Base-by-base conservation (phyloP, 169 alveolate genomes). In the Eimeria tenella region DNA sequence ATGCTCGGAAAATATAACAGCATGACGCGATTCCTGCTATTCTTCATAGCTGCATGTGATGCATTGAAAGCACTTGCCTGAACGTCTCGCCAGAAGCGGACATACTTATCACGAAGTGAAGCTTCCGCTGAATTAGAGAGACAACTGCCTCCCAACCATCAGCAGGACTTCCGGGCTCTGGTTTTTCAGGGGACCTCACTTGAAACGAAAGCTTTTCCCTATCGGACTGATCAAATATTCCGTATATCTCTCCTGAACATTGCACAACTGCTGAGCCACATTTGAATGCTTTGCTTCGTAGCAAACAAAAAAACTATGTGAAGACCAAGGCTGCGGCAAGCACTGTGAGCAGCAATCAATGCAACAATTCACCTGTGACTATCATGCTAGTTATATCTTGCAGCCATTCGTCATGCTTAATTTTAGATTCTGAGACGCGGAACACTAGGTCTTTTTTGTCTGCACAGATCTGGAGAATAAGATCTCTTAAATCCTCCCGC, bases 1-100 rank as follows among this genome's bases (percentile, higher is more conserved):
- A 31, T 31, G 42, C 42, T 31, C 42, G 2, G 42, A 31, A 31
- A 31, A 31, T 31, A 31, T 31, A 31, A 31, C 42, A 31, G 2
- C 42, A 31, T 31, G 42, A 31, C 42, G 42, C 42, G 42, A 31
- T 31, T 31, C 2, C 42, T 31, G 42, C 42, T 31, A 31, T 1
- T 31, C 2, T 31, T 2, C 42, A 31, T 31, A 31, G 42, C 42
- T 52, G 1, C 21, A 4, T 6, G 49, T 50, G 65, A 7, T 19
- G 11, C 65, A 15, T 42, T 8, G n/a, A 75, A 75, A n/a, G 9
- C 15, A 31, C 84, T 97, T 98, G 82, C 93, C 93, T 84, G 25
- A 84, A 84, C 0, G 23, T 21, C 13, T 84, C 92, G 65, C 92
- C 92, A 7, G 79, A 84, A 60, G 92, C 81, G n/a, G 92, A 84